Base-by-base conservation (phyloP, 306 rosid species). In the Boehmeria nivea region DNA sequence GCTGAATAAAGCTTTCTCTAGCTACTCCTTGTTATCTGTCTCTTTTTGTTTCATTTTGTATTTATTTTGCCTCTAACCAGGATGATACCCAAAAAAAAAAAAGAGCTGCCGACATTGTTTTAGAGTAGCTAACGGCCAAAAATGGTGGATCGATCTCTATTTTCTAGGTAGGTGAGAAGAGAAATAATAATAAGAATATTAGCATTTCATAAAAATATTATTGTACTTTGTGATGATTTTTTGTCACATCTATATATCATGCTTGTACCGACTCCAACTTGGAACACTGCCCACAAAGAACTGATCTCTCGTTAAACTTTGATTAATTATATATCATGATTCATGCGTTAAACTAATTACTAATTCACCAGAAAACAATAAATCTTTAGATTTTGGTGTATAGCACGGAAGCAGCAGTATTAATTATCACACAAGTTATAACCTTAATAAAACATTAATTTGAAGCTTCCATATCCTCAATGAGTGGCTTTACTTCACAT, bases 31-130 rank as follows among this genome's bases (percentile, higher is more conserved):
- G n/a, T 51, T 51, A 36, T 26, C 18, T 52, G 11, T 22, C 19
- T 56, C 43, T 2, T 15, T n/a, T 17, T 54, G 2, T 3, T 25
- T 15, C 23, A 20, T 54, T 44, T 13, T 48, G 54, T 49, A 22
- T 23, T 28, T n/a, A 52, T 28, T 13, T 27, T 24, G 3, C 53
- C 67, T 15, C 28, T n/a, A 33, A 28, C 59, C 43, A 7, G 68
- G n/a, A n/a, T n/a, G n/a, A n/a, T n/a, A n/a, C n/a, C n/a, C n/a
- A n/a, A 37, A 18, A 3, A 6, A 18, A 33, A 65, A 55, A 54
- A 61, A 67, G n/a, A 25, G 73, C 54, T 43, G 70, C 66, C 54
- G 78, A 73, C 74, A 45, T 6, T 31, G 36, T 31, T 31, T 31
- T 31, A 31, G 1, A 1, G 8, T 31, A 31, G 36, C 36, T 20